Evolutionary conservation across 2,329 filamentous ascomycete species (phyloP).

Genomic region (Aspergillus persii): DNA sequence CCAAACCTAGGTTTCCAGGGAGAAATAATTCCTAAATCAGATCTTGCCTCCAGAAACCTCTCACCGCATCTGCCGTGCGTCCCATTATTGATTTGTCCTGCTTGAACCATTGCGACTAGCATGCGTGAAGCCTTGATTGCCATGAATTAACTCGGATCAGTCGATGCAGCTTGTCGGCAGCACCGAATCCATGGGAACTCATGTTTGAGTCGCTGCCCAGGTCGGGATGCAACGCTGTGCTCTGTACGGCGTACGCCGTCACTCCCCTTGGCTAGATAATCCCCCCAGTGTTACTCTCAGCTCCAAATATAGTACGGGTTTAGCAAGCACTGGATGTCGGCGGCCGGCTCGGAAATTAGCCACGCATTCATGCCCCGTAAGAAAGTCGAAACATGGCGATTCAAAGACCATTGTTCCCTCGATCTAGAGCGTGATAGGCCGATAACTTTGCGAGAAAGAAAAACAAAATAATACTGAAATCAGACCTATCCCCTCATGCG

Average conservation of each 20-base stretch:
- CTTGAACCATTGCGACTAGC: slow-evolving; percentile 8
- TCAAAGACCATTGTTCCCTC: slow-evolving; percentile 11
- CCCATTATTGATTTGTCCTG: slow-evolving; percentile 14
- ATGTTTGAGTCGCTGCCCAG: background rate
- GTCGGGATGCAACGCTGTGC: background rate
- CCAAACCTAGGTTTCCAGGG: slow-evolving; percentile 6
- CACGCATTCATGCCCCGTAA: slow-evolving; percentile 8
- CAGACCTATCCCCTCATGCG: slow-evolving; percentile 19
- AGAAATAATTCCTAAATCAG: slow-evolving; percentile 3
- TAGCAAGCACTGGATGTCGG: background rate
- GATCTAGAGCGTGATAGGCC: slow-evolving; percentile 11
- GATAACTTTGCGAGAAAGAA: slow-evolving; percentile 5
- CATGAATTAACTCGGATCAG: slow-evolving; percentile 4
- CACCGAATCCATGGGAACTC: background rate
- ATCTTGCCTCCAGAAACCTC: slow-evolving; percentile 4
- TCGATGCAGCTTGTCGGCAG: background rate
- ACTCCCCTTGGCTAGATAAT: background rate
- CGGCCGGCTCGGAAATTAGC: slow-evolving; percentile 8
- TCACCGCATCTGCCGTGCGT: slow-evolving; percentile 20
- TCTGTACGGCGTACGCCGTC: background rate
- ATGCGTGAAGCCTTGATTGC: slow-evolving; percentile 4
- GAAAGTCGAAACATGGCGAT: slow-evolving; percentile 1
- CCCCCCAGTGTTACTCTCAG: too few relatives aligned
- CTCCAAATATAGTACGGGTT: background rate
- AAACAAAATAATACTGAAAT: slow-evolving; percentile 1